A percentile compares a stretch with the other conserved stretches of the same genome.
Conservation (phyloP, 805 yeast species). For the Tetrapisispora nanseiensis region DNA sequence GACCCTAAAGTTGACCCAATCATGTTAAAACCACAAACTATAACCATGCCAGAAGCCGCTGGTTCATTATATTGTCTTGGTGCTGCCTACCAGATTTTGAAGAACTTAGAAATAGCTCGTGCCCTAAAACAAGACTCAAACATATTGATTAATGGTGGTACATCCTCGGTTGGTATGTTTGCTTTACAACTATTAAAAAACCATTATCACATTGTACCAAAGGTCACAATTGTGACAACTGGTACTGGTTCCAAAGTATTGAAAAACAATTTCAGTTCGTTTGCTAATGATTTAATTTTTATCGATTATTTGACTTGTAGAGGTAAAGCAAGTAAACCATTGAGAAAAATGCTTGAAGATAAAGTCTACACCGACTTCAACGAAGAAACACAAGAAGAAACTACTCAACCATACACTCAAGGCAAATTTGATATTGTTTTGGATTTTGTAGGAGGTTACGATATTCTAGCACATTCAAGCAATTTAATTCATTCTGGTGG, state of each 20-base stretch:
- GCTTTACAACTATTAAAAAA: conserved; percentile 50
- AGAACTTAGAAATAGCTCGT: conserved; percentile 18
- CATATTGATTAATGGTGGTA: conserved; percentile 66
- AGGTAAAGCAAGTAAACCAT: conserved; percentile 26
- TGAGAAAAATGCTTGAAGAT: conserved; percentile 25
- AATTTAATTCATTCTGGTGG: conserved; percentile 40
- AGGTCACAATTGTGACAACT: conserved; percentile 51
- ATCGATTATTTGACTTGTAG: conserved; percentile 26
- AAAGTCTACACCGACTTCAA: conserved; percentile 30
- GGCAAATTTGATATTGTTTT: conserved; percentile 54
- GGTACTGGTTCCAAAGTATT: conserved; percentile 40
- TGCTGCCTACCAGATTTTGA: conserved; percentile 46
- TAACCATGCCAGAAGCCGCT: conserved; percentile 48
- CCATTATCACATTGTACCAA: conserved; percentile 36
- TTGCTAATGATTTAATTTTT: conserved; percentile 32
- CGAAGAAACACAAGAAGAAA: conserved; percentile 21
- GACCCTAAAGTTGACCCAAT: conserved; percentile 44
- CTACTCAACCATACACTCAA: conserved; percentile 22
- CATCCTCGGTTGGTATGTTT: conserved; percentile 62
- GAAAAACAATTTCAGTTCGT: conserved; percentile 31
- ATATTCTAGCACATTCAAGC: conserved; percentile 37
- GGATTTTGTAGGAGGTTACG: conserved; percentile 63
- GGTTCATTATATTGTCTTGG: conserved; percentile 54
- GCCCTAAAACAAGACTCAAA: conserved; percentile 34
- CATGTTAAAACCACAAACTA: conserved; percentile 36